A percentile compares a stretch with the other conserved stretches of the same genome.
Evolutionary conservation across 805 yeast species (phyloP).

Genomic region (Myxozyma neglecta): DNA sequence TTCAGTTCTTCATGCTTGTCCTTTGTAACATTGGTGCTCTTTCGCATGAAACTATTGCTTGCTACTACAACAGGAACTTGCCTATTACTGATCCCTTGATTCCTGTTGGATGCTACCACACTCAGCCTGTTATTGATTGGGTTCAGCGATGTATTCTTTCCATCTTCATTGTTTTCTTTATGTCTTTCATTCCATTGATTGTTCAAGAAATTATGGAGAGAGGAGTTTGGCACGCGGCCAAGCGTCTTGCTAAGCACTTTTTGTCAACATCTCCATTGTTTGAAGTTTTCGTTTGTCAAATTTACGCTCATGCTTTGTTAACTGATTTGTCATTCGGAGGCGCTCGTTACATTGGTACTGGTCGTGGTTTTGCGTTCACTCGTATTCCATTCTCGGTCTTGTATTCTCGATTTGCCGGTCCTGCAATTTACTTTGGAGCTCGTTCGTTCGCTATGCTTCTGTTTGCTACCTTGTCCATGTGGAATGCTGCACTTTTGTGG

Average conservation of each 20-base stretch:
- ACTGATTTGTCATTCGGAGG: constrained; percentile 86
- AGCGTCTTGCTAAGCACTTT: constrained; percentile 72
- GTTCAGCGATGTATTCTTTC: constrained; percentile 83
- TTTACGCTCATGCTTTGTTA: constrained; percentile 75
- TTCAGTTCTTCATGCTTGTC: constrained; percentile 82
- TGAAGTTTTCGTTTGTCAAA: constrained; percentile 93
- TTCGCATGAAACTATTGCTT: constrained; percentile 66
- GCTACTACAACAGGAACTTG: constrained; percentile 62
- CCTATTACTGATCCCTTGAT: constrained; percentile 71
- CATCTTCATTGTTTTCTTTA: constrained; percentile 88
- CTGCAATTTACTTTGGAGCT: constrained; percentile 77
- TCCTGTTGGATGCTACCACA: constrained; percentile 84
- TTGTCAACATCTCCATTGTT: constrained; percentile 83
- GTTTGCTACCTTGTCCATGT: constrained; percentile 77
- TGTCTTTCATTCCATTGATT: constrained; percentile 82
- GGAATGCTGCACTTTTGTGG: constrained; percentile 95
- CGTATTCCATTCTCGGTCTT: constrained; percentile 69
- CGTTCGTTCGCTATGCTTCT: constrained; percentile 65
- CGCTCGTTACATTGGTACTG: constrained; percentile 88
- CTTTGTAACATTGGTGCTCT: constrained; percentile 78
- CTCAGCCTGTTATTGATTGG: constrained; percentile 88
- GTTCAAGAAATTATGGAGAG: constrained; percentile 87
- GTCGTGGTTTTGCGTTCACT: constrained; percentile 89
- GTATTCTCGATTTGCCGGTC: constrained; percentile 72
- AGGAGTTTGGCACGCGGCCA: constrained; percentile 72